Evolutionary conservation across 352 stramenopile species (phyloP), one percentile per base, ranked within the genome.

Genomic region (Globisporangium uncinulatum): DNA sequence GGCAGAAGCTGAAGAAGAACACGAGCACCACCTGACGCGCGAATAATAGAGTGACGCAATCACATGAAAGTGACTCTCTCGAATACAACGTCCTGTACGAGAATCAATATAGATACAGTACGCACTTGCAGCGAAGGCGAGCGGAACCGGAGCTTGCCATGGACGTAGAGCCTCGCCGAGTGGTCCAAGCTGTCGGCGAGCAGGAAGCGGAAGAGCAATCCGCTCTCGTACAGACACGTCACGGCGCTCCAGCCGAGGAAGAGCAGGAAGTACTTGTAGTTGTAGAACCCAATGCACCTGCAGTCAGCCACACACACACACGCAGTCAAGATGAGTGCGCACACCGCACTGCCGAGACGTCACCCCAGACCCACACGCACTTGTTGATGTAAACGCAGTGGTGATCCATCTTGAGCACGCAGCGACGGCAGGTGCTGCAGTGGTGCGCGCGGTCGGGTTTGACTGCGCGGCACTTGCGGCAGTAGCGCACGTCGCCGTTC

Each of bases 351-450:
- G 24, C 24, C 24, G 24, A 29, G 24, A 29, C 24, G 24, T 29
- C 24, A n/a, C 24, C 24, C 2, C 4, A 29, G 4, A 36, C 10
- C 14, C n/a, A 1, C 7, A 67, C 69, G 61, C 69, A 92, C 83
- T 95, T 95, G 75, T 95, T 95, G 59, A 93, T 86, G 70, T 88
- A 95, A 54, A 92, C 68, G 66, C 85, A 95, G 60, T 95, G 85
- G 63, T 95, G 85, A 59, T 95, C 85, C 85, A 95, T 93, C 66
- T 93, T 93, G 62, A 89, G 71, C 57, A 95, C 76, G 47, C 85
- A 95, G 31, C 76, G 74, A 45, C 66, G 54, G 48, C 85, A 95
- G 13, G 82, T 75, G 50, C 78, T 89, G 67, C 85, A 95, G 56
- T 95, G 85, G 61, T 95, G 85, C 48, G 81, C 83, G 47, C 85